Evolutionary conservation across 2,329 filamentous ascomycete genomes (phyloP).

Genomic region (Stenocarpella maydis): DNA sequence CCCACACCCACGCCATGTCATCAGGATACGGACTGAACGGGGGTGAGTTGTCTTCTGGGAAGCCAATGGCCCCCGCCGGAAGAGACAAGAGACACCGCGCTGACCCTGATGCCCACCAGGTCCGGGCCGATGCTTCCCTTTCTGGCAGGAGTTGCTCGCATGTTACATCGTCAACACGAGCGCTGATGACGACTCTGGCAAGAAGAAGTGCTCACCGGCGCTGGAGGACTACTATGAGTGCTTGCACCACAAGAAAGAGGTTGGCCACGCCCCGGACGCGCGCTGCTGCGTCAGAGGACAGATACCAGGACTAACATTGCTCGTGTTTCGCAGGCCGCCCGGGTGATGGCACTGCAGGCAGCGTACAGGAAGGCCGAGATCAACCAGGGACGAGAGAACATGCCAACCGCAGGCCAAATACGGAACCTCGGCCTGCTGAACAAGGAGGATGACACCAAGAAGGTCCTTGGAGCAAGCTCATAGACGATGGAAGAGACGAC

Average conservation of each 20-base stretch:
- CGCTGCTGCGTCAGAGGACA: too few relatives aligned
- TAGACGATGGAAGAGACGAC: conserved; percentile 3
- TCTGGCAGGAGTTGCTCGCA: conserved; percentile 98
- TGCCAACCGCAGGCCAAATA: conserved; percentile 85
- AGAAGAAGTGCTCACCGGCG: conserved; percentile 84
- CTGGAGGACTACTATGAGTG: conserved; percentile 99
- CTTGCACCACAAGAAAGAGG: conserved; percentile 98
- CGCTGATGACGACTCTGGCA: conserved; percentile 79
- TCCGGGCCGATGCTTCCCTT: conserved; percentile 89
- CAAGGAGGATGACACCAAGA: conserved; percentile 81
- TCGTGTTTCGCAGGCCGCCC: conserved; percentile 70
- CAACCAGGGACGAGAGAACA: conserved; percentile 78
- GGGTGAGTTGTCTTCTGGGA: conserved; percentile 47
- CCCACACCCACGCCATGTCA: conserved; percentile 34
- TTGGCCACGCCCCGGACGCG: conserved; percentile 50
- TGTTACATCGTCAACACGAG: conserved; percentile 97
- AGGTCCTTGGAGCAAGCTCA: conserved; percentile 54
- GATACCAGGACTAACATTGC: conserved; percentile 14
- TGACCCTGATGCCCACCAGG: conserved; percentile 48
- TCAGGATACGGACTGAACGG: conserved; percentile 45
- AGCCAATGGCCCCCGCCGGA: conserved; percentile 34
- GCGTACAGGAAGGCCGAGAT: conserved; percentile 85
- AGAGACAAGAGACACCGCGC: conserved; percentile 36
- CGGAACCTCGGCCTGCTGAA: conserved; percentile 84
- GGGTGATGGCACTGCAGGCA: conserved; percentile 79